phyloP scores from a whole-genome alignment of 2,329 filamentous ascomycete genomes.

The Huntiella decipiens region DNA sequence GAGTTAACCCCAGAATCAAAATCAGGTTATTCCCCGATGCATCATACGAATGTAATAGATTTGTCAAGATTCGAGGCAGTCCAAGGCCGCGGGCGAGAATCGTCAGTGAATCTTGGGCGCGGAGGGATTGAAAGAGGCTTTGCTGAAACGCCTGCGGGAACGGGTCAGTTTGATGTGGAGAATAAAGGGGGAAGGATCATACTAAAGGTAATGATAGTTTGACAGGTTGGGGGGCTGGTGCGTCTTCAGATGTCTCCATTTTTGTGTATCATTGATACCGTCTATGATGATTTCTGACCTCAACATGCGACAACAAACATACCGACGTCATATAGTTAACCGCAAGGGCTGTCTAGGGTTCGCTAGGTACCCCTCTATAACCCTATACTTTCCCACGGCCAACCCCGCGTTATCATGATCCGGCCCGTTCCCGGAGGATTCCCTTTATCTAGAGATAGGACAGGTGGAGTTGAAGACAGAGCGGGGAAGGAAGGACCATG shows the following conservation, averaged over 20 bases:
- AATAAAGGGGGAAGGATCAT: slow-evolving; percentile 14
- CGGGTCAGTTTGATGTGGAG: background rate
- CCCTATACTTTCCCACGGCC: too few species aligned
- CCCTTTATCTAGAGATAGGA: too few species aligned
- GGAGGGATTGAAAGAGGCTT: slow-evolving; percentile 78
- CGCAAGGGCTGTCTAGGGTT: too few species aligned
- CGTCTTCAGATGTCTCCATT: background rate
- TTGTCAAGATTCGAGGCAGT: slow-evolving; percentile 81
- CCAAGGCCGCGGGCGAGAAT: slow-evolving; percentile 82
- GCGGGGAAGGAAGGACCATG: too few species aligned
- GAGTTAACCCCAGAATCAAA: slow-evolving; percentile 71
- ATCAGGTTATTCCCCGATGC: slow-evolving; percentile 87
- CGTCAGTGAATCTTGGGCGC: slow-evolving; percentile 81
- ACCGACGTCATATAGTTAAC: too few species aligned
- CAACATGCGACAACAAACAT: too few species aligned
- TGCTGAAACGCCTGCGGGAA: slow-evolving; percentile 66
- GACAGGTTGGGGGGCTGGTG: slow-evolving; percentile 31
- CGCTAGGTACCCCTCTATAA: too few species aligned
- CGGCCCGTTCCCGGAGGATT: too few species aligned
- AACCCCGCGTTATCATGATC: too few species aligned
- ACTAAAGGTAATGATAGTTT: slow-evolving; percentile 65
- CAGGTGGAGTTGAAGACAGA: too few species aligned
- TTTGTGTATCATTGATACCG: too few species aligned
- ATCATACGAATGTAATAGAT: slow-evolving; percentile 91
- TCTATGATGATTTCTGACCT: background rate